These are phyloP conservation scores for Berkeleyomyces rouxiae DNA, from an alignment of 2,329 filamentous ascomycete species.

Conservation along the genomic window DNA sequence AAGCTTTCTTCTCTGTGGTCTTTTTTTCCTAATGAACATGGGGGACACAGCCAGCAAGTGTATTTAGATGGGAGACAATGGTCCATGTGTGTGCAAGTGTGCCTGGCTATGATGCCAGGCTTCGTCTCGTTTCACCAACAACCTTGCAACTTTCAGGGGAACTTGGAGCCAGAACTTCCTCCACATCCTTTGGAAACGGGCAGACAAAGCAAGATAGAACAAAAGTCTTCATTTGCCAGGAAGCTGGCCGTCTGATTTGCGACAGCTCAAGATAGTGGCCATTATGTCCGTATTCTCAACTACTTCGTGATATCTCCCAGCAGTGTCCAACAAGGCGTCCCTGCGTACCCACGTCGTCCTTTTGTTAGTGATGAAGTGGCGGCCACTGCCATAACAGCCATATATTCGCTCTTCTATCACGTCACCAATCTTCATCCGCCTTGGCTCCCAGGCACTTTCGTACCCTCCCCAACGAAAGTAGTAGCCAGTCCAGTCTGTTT, in stretches of 20 bases:
- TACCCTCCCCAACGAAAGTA: background rate
- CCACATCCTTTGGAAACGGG: background rate
- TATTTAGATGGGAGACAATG: too few species aligned
- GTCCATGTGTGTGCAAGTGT: too few species aligned
- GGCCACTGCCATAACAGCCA: background rate
- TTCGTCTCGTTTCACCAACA: too few species aligned
- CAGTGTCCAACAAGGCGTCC: background rate
- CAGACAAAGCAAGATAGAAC: background rate
- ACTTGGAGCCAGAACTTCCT: background rate
- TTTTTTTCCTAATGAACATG: background rate
- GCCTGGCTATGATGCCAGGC: too few species aligned
- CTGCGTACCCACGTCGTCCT: background rate
- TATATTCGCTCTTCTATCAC: background rate
- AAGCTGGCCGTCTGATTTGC: background rate
- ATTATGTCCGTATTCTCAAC: background rate
- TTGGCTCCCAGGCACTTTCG: background rate
- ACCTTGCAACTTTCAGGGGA: too few species aligned
- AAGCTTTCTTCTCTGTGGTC: background rate
- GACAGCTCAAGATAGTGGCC: background rate
- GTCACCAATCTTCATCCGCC: background rate
- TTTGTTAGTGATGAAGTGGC: background rate
- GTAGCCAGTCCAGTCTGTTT: background rate
- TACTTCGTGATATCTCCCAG: background rate
- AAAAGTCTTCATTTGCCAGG: background rate
- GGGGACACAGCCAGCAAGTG: too few species aligned